Conservation (phyloP, 805 yeast species). For the Wickerhamiella kazuoi region DNA sequence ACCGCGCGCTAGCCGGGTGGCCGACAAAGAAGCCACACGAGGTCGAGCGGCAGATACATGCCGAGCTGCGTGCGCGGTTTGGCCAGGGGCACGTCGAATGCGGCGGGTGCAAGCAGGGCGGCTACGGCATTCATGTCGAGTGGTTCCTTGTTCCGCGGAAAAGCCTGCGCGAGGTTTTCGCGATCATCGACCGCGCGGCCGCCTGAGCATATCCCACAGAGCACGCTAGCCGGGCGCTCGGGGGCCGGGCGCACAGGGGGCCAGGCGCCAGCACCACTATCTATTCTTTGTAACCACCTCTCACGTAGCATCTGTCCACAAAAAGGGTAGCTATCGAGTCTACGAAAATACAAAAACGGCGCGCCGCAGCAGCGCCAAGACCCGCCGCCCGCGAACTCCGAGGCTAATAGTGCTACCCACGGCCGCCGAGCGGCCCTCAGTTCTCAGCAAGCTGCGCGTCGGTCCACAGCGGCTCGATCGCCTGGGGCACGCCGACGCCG, state of each 20-base stretch:
- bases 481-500: slow-evolving; percentile 50
- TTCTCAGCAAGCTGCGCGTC: slow-evolving; percentile 28
- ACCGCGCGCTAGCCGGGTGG: slow-evolving; percentile 14
- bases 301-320: too few relatives aligned
- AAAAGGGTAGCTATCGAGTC: too few relatives aligned
- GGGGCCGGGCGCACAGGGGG: too few relatives aligned
- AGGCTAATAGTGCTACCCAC: too few relatives aligned
- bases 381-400: too few relatives aligned
- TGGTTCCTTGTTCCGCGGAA: slow-evolving; percentile 15
- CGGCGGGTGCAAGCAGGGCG: slow-evolving; percentile 12
- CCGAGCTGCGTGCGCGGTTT: slow-evolving; percentile 10
- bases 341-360: too few relatives aligned
- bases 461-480: slow-evolving; percentile 69
- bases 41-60: slow-evolving; percentile 14
- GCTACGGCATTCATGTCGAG: slow-evolving; percentile 12
- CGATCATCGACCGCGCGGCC: slow-evolving; percentile 4
- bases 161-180: slow-evolving; percentile 2
- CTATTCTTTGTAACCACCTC: too few relatives aligned
- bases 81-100: slow-evolving; percentile 18
- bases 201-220: too few relatives aligned
- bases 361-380: too few relatives aligned
- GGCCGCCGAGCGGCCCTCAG: too few relatives aligned
- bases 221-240: too few relatives aligned
- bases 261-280: too few relatives aligned
- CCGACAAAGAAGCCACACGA: slow-evolving; percentile 9